Evolutionary conservation across 2,329 filamentous ascomycete genomes (phyloP), one percentile per base, ranked within the genome.

Genomic region (Aspergillus brasiliensis): DNA sequence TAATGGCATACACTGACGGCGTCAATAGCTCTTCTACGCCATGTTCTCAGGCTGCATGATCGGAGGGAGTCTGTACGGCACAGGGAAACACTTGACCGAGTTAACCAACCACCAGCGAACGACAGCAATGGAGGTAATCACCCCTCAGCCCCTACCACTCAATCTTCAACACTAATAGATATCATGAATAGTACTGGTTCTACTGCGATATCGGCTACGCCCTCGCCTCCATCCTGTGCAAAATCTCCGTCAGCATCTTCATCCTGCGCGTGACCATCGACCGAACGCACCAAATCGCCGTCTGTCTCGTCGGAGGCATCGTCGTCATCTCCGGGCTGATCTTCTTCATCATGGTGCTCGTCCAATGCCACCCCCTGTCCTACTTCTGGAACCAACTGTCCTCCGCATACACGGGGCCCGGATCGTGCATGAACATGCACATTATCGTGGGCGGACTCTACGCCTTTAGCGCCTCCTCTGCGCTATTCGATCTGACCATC

Each of bases 151-250:
- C 11, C 19, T 11, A 6, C 15, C 13, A 8, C 2, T 48, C 5
- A n/a, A 5, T 11, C 3, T n/a, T n/a, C 5, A 8, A n/a, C 54
- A 31, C 53, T 27, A 23, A 7, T 8, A 3, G 13, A 31, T 13
- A 31, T 13, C 4, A 13, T 13, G 0, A 13, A 31, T 34, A 68
- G 66, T 68, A 64, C 58, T 83, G 80, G 81, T 83, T 78, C 66
- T 72, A 83, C 17, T 81, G 80, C 68, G 81, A 83, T 54, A 64
- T 82, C 15, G 76, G 80, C 56, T 84, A 84, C 65, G 75, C 78
- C 0, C 57, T 80, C 27, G 72, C 77, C 1, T 81, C 76, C 4
- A 73, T 77, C 38, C 68, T 79, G 3, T 72, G 81, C 54, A 82
- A 82, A 51, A 73, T 83, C 42, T 77, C 81, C 3, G 78, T 84